Evolutionary conservation across 257 asterid genomes (phyloP).

Genomic region (Solanum okadae): DNA sequence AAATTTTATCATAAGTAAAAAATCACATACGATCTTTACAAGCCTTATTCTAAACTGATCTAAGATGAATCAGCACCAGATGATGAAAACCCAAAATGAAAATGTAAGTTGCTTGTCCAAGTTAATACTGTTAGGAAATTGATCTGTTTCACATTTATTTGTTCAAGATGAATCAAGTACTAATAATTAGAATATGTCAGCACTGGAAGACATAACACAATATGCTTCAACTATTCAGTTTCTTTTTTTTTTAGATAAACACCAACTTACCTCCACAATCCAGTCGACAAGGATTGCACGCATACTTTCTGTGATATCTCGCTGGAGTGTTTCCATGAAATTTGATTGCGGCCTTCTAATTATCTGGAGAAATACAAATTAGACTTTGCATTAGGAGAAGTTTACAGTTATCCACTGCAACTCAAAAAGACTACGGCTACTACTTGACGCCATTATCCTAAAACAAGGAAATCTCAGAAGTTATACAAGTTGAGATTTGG

Average conservation of each 20-base stretch:
- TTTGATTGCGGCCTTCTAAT: constrained; percentile 38
- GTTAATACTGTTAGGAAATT: neutral
- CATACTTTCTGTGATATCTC: constrained; percentile 61
- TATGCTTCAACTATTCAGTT: neutral
- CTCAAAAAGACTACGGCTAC: neutral
- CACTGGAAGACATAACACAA: neutral
- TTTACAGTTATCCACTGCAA: neutral
- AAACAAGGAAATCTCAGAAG: neutral
- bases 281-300: constrained; percentile 79
- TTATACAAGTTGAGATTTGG: neutral
- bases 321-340: constrained; percentile 76
- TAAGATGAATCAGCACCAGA: neutral
- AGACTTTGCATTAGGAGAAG: neutral
- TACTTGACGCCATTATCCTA: neutral
- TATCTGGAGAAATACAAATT: constrained; percentile 28
- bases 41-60: neutral
- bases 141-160: neutral
- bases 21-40: neutral
- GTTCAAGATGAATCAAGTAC: neutral
- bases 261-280: constrained; percentile 75
- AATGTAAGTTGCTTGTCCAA: neutral
- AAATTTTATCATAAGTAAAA: neutral
- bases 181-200: neutral
- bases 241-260: neutral
- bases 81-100: neutral